These are phyloP conservation scores for Cutaneotrichosporon daszewskae DNA, from an alignment of 1,284 basidiomycete genomes.

Conservation along the genomic window DNA sequence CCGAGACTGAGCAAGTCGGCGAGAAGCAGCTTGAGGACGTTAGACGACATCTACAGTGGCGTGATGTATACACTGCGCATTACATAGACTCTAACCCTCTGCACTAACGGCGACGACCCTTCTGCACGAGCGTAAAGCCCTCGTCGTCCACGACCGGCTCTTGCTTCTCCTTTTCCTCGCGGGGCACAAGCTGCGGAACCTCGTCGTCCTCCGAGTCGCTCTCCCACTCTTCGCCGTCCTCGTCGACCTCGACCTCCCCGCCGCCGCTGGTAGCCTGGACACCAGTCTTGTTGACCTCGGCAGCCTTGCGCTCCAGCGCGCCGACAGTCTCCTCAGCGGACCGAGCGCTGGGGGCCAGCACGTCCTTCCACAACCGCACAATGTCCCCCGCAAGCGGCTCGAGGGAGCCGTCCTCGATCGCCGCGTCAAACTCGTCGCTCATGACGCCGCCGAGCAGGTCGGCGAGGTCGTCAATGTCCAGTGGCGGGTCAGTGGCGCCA, in stretches of 20 bases:
- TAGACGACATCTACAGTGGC: not conserved
- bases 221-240: conserved; percentile 54
- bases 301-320: conserved; percentile 56
- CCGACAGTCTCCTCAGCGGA: conserved; percentile 57
- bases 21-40: not conserved
- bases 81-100: not conserved
- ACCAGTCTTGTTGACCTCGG: conserved; percentile 45
- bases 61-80: not conserved
- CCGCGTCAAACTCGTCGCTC: conserved; percentile 74
- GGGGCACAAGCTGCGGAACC: conserved; percentile 55
- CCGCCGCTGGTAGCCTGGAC: conserved; percentile 25
- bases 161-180: conserved; percentile 47
- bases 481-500: conserved; percentile 46
- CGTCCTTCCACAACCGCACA: conserved; percentile 60
- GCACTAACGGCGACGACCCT: conserved; percentile 49
- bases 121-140: conserved; percentile 74
- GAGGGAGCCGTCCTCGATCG: conserved; percentile 73
- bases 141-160: conserved; percentile 77
- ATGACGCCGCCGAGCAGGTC: conserved; percentile 66
- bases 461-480: conserved; percentile 70
- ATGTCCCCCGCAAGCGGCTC: conserved; percentile 65
- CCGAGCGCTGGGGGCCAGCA: conserved; percentile 44
- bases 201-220: conserved; percentile 49
- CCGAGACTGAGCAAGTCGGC: too few species aligned
- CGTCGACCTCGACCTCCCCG: conserved; percentile 46